These are phyloP conservation scores for Piper longum DNA, from an alignment of 164 flowering plant species.

Conservation along the genomic window DNA sequence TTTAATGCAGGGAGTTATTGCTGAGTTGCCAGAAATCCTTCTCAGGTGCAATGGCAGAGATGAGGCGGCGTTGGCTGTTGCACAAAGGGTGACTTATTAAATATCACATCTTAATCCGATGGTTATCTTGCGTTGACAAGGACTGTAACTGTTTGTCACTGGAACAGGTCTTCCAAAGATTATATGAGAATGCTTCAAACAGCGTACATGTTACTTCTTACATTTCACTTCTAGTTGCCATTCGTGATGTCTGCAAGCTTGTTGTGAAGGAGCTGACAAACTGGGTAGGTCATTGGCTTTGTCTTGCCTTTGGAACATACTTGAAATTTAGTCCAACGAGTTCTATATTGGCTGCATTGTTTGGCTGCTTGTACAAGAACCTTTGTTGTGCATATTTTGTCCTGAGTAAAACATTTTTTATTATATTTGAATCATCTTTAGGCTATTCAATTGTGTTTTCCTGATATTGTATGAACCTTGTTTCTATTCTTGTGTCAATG, in stretches of 20 bases:
- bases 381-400: too few relatives aligned
- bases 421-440: too few relatives aligned
- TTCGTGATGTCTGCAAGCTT: conserved; percentile 95
- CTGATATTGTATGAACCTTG: not conserved
- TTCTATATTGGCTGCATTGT: too few relatives aligned
- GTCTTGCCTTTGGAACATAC: not conserved
- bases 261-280: conserved; percentile 90
- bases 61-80: conserved; percentile 93
- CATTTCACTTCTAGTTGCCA: conserved; percentile 70
- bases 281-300: conserved; percentile 51
- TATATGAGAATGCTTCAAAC: conserved; percentile 67
- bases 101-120: not conserved
- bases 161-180: conserved; percentile 65
- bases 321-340: too few relatives aligned
- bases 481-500: not conserved
- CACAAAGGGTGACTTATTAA: conserved; percentile 53
- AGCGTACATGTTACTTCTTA: conserved; percentile 52
- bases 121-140: not conserved
- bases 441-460: too few relatives aligned
- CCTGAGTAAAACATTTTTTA: too few relatives aligned
- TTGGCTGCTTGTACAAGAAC: too few relatives aligned
- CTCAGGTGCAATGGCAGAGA: conserved; percentile 78
- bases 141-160: not conserved
- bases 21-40: conserved; percentile 84
- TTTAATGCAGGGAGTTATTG: conserved; percentile 37